A percentile compares a stretch with the other conserved stretches of the same genome.
phyloP scores from a whole-genome alignment of 371 early-diverging fungal species.

The Parasitella parasitica region DNA sequence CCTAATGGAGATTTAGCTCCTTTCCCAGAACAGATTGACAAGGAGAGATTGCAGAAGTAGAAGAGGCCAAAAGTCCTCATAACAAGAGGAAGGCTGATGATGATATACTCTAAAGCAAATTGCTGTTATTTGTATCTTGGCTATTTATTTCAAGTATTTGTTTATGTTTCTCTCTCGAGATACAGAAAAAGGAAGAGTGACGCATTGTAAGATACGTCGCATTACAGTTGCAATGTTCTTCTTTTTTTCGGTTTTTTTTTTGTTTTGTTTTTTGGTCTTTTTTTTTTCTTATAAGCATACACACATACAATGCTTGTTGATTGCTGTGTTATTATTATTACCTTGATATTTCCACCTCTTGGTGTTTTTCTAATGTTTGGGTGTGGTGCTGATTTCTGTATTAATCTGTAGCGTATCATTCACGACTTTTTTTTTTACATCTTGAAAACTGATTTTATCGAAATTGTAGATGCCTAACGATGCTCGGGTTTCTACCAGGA shows the following conservation, averaged over 20 bases:
- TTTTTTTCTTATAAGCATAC: too few species aligned
- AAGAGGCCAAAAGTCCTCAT: background rate
- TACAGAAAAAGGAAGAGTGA: background rate
- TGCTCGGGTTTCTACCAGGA: conserved; percentile 23
- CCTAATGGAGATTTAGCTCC: background rate
- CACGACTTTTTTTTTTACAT: background rate
- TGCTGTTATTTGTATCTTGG: background rate
- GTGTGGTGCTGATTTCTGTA: conserved; percentile 27
- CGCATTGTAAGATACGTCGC: background rate
- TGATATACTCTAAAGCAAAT: too few species aligned
- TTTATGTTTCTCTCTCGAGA: background rate
- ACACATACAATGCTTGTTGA: background rate
- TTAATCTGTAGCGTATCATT: conserved; percentile 22
- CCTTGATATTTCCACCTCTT: conserved; percentile 23
- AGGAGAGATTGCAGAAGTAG: background rate
- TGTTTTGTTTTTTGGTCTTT: too few species aligned
- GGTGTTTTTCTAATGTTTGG: conserved; percentile 28
- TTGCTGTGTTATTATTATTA: conserved; percentile 12
- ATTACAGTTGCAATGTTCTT: too few species aligned
- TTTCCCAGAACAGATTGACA: background rate
- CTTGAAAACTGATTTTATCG: background rate
- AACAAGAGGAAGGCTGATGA: too few species aligned
- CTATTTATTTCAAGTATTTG: background rate
- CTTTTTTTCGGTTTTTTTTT: background rate
- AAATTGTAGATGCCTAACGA: conserved; percentile 14